Conservation (phyloP, 441 rosid genomes). For the Euphorbia corollata region DNA sequence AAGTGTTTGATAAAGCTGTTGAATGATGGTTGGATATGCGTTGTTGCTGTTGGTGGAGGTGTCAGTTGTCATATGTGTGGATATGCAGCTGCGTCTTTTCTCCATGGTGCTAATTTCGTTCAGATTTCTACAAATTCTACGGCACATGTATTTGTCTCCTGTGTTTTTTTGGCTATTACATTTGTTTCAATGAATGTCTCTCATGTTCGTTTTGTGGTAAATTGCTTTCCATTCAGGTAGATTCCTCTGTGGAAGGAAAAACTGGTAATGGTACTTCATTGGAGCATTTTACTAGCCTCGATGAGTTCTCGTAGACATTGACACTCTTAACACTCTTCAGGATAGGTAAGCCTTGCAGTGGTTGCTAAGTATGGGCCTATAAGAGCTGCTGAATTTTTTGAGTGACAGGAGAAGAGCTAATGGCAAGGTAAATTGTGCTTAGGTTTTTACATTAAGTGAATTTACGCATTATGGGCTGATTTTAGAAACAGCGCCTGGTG, state of each 20-base stretch:
- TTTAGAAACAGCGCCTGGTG: too few species aligned
- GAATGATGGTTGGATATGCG: constrained; percentile 66
- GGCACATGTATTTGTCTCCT: constrained; percentile 28
- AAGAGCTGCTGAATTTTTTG: constrained; percentile 84
- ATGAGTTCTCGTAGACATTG: constrained; percentile 80
- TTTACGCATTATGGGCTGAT: too few species aligned
- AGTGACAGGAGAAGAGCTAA: constrained; percentile 90
- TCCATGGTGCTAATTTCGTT: too few species aligned
- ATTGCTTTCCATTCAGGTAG: constrained; percentile 45
- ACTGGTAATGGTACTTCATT: too few species aligned
- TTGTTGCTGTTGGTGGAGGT: too few species aligned
- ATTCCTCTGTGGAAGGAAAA: constrained; percentile 98
- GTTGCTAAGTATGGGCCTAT: constrained; percentile 90
- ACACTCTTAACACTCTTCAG: constrained; percentile 74
- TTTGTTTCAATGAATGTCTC: neutral
- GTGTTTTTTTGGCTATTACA: neutral
- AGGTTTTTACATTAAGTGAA: too few species aligned
- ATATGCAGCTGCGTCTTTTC: constrained; percentile 30
- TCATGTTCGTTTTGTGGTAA: neutral
- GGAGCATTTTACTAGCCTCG: constrained; percentile 99
- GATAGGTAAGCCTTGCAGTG: constrained; percentile 83
- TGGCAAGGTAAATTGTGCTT: constrained; percentile 54
- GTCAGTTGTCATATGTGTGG: constrained; percentile 58
- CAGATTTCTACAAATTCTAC: constrained; percentile 19
- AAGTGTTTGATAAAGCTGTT: constrained; percentile 90